Evolutionary conservation across 805 yeast genomes (phyloP), one percentile per base, ranked within the genome.

Genomic region (Wickerhamiella spandovensis): DNA sequence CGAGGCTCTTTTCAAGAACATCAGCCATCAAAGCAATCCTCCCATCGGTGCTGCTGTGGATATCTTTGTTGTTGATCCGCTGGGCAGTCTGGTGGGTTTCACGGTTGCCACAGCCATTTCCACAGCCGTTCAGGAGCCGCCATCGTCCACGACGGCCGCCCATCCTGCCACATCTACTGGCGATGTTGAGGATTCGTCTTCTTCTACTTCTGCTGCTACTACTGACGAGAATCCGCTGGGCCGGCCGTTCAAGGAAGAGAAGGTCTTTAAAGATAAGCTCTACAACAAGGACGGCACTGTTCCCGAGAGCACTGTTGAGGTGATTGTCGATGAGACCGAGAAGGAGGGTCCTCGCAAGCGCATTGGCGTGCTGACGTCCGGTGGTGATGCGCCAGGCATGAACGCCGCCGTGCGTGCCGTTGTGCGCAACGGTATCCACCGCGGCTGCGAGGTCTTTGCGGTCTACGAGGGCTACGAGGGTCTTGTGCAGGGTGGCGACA

Each of bases 341-440:
- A 45, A 54, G 13, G 49, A 28, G 44, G 51, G 45, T 23, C 58
- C 54, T 22, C 55, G 57, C 37, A 62, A 79, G 67, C 78, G 79
- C 58, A 85, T 92, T 56, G 98, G 95, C 4, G 92, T 92, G 47
- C 88, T 92, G 90, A 92, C 97, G 5, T 86, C 95, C 1, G 98
- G 98, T 59, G 98, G 99, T 68, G 99, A 92, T 65, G 84, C 97
- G 48, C 98, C 94, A 28, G 99, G 99, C 61, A 92, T 92, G 98
- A 87, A 88, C 67, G 90, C 97, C 4, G 85, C 82, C 24, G 98
- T 92, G 7, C 76, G 98, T 55, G 95, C 97, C 0, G 95, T 92
- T 52, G 95, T 90, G 8, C 77, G 98, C 60, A 79, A 96, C 1
- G 95, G 95, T 54, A 86, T 92, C 56, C 78, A 73, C 70, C 74